Conservation (phyloP, 2,329 filamentous ascomycete species). For the Talaromyces albobiverticillius region DNA sequence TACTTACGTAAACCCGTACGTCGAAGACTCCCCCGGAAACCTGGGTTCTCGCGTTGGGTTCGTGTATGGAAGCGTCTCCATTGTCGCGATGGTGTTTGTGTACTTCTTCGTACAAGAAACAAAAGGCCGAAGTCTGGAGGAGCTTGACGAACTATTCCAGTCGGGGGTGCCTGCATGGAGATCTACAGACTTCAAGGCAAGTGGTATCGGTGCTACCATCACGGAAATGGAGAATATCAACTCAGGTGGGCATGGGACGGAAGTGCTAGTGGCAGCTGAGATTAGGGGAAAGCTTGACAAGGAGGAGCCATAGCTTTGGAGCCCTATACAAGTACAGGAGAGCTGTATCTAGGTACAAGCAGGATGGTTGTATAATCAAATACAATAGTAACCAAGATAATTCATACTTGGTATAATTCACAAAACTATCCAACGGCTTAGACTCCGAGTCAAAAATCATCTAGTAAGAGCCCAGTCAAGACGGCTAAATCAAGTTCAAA, state of each 20-base stretch:
- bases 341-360: too few species aligned
- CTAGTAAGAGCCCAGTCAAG: too few species aligned
- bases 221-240: background rate
- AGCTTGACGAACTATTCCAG: conserved; percentile 40
- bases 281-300: background rate
- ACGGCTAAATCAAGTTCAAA: too few species aligned
- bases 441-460: too few species aligned
- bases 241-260: background rate
- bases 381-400: too few species aligned
- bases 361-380: too few species aligned
- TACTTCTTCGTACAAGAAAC: conserved; percentile 21
- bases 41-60: conserved; percentile 27
- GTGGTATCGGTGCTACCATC: background rate
- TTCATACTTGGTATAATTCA: too few species aligned
- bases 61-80: conserved; percentile 21
- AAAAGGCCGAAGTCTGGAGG: conserved; percentile 33
- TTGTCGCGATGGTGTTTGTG: background rate
- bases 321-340: too few species aligned
- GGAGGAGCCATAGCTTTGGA: background rate
- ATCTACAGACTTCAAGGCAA: background rate
- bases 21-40: conserved; percentile 9
- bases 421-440: too few species aligned
- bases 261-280: background rate
- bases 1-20: background rate
- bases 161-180: conserved; percentile 30